Percentiles rank a stretch among this genome's conserved stretches.
Conservation (phyloP, 208 protist species). For the Crithidia thermophila region DNA sequence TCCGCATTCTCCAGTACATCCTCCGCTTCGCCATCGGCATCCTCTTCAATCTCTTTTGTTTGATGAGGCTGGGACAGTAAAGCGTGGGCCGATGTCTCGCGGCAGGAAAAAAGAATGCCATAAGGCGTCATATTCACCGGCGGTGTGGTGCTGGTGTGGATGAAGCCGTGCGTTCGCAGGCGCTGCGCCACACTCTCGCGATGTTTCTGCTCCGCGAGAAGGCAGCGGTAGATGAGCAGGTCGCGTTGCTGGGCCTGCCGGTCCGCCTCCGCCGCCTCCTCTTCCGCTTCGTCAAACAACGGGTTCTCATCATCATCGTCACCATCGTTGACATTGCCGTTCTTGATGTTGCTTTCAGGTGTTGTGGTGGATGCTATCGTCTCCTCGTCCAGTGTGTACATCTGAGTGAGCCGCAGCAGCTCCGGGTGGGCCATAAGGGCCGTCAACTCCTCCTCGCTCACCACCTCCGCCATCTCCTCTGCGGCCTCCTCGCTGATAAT, state of each 20-base stretch:
- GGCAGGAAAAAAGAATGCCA: constrained; percentile 43
- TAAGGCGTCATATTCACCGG: constrained; percentile 36
- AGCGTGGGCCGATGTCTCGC: neutral
- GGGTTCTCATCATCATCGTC: constrained; percentile 8
- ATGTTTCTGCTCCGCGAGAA: constrained; percentile 42
- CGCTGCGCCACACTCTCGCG: constrained; percentile 24
- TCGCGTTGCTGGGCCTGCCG: constrained; percentile 38
- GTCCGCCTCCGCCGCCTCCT: constrained; percentile 30
- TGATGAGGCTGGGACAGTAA: neutral
- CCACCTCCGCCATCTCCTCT: constrained; percentile 20
- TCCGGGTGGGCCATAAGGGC: constrained; percentile 16
- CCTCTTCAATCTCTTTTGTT: too few relatives aligned
- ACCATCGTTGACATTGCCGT: constrained; percentile 9
- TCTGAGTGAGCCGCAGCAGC: constrained; percentile 8
- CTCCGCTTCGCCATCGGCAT: too few relatives aligned
- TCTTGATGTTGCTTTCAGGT: too few relatives aligned
- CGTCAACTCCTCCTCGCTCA: constrained; percentile 16
- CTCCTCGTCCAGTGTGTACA: constrained; percentile 26
- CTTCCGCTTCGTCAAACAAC: constrained; percentile 28
- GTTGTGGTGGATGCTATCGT: too few relatives aligned
- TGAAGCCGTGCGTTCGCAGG: constrained; percentile 33
- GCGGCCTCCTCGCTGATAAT: constrained; percentile 6
- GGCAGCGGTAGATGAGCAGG: constrained; percentile 30
- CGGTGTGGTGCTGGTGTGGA: constrained; percentile 37
- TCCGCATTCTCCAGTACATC: too few relatives aligned